Percentiles rank a stretch among this genome's conserved stretches.
These are phyloP conservation scores for Aspergillus calidoustus DNA, from an alignment of 2,329 filamentous ascomycete species.

Conservation along the genomic window DNA sequence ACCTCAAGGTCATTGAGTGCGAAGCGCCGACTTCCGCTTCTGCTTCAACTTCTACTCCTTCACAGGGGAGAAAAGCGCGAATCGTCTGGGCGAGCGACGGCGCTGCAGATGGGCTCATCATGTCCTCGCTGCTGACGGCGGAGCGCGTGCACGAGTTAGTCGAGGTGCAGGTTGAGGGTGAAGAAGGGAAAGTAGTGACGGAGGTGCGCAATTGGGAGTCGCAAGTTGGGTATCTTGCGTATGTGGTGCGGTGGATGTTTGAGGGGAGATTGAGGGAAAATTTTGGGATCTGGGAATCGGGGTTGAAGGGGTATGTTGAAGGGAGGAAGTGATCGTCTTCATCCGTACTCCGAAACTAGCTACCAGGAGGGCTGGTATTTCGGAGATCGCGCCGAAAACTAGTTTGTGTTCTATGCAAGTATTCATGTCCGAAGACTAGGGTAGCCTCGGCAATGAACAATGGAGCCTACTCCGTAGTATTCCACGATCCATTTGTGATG, in stretches of 20 bases:
- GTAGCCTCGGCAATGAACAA: background rate
- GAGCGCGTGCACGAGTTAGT: slow-evolving; percentile 55
- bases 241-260: slow-evolving; percentile 50
- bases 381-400: background rate
- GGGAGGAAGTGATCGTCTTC: background rate
- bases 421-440: background rate
- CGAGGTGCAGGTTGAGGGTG: slow-evolving; percentile 35
- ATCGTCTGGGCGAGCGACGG: slow-evolving; percentile 37
- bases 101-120: slow-evolving; percentile 34
- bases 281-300: slow-evolving; percentile 48
- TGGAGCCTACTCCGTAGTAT: background rate
- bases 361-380: background rate
- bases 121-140: slow-evolving; percentile 44
- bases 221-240: slow-evolving; percentile 48
- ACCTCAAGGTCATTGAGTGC: slow-evolving; percentile 39
- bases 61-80: slow-evolving; percentile 21
- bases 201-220: slow-evolving; percentile 52
- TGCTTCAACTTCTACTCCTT: background rate
- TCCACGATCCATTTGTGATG: no score
- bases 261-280: slow-evolving; percentile 39
- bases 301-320: slow-evolving; percentile 49
- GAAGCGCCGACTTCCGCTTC: slow-evolving; percentile 30
- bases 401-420: background rate
- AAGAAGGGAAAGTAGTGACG: slow-evolving; percentile 27
- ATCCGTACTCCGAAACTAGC: background rate